Base-by-base conservation (phyloP, 2,329 filamentous ascomycete species). In the Exophiala calicioides region DNA sequence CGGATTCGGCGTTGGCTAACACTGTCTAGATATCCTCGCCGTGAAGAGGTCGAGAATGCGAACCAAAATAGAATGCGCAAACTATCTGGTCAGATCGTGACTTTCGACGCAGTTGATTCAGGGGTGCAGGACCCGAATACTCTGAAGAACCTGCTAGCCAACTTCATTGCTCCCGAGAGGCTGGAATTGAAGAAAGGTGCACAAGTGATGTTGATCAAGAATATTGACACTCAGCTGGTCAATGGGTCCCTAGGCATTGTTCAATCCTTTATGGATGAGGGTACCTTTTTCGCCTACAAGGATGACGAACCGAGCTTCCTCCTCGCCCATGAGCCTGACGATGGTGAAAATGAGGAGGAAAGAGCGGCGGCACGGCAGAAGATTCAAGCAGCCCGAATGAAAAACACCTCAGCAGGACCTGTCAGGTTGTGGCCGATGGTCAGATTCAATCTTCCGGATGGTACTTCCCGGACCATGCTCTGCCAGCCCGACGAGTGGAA, bases 151-250 rank as follows among this genome's bases (percentile, higher is more conserved):
- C 68, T 97, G 0, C 74, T 98, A 4, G 68, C 79, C 4, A 95
- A 91, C 62, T 95, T 94, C 81, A 96, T 98, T 87, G 90, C 93
- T 0, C 90, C 93, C 0, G 85, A 85, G 58, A 63, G 69, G 0
- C 80, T 98, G 15, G 81, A 86, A 24, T 71, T 98, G 21, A 97
- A 96, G 67, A 85, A 93, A 53, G 88, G 90, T 7, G 88, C 93
- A 0, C 94, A 98, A 64, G 94, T 98, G 33, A 98, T 98, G 93
- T 75, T 98, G n/a, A 96, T 98, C 75, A 98, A 98, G 68, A 98
- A 98, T 60, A 85, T 97, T 70, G 93, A 98, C 62, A 89, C 95
- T 29, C 84, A 81, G 0, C 77, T 98, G 0, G 93, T 97, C 58
- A 98, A 98, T 62, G 93, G 93, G 3, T 95, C 91, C 0, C 76